Base-by-base conservation (phyloP, 768 basidiomycete genomes). In the Xanthoconium purpureum region DNA sequence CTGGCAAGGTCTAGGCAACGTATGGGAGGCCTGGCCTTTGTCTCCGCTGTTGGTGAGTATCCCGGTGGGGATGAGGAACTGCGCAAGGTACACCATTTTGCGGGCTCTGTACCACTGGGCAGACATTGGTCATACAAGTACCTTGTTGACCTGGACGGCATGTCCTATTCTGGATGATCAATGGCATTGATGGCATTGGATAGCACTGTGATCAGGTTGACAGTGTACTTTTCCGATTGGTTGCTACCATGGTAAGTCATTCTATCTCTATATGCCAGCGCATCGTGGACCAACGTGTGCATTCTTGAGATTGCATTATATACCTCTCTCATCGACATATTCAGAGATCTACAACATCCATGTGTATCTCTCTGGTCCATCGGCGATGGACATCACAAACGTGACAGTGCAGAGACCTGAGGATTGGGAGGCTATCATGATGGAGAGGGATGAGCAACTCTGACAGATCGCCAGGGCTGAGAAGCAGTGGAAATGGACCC, bases 91-190 rank as follows among this genome's bases (percentile, higher is more conserved):
- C 85, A 91, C 68, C 81, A 88, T 32, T 87, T 91, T 61, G 83
- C 80, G 12, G 83, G 89, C 48, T 77, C 88, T 2, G 92, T 91
- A 1, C 87, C 88, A 5, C 76, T 98, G 1, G 91, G 91, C 6
- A 80, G 85, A 52, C 88, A 94, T 65, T 98, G 95, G 94, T 77
- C 85, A 56, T 91, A 94, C 77, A 96, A 96, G 75, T 93, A 95
- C 66, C 78, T 96, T 35, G 74, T 94, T 58, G 95, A 98, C 71
- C 73, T 98, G 54, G 95, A 97, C 66, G 95, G 95, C 15, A 95
- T 94, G 90, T 88, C 91, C 14, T 98, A 98, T 71, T 93, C 89
- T 29, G 95, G 88, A 4, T 80, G 93, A 14, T 94, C 96, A 71
- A 84, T 93, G 80, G 80, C 87, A 0, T 84, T 92, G 66, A 72